These are phyloP conservation scores for Leishmania lainsoni DNA, from an alignment of 208 protist species.

Conservation along the genomic window DNA sequence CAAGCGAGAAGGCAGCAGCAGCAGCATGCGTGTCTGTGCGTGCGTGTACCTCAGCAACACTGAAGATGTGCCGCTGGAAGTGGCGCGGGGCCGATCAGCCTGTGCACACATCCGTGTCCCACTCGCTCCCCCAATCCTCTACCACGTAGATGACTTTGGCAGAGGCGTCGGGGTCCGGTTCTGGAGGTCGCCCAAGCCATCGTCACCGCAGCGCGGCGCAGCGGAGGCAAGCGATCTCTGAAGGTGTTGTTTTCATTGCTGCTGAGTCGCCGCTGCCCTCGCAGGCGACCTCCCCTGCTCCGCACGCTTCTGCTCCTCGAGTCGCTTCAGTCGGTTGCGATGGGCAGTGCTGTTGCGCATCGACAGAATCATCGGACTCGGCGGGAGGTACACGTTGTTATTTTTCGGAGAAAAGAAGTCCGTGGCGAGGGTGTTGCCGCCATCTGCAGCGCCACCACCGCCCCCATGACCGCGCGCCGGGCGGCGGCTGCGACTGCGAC, in stretches of 20 bases:
- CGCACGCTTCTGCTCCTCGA: slow-evolving; percentile 23
- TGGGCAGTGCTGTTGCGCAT: slow-evolving; percentile 75
- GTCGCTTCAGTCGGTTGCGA: slow-evolving; percentile 31
- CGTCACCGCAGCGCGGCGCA: background rate
- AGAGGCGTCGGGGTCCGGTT: background rate
- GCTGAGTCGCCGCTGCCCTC: background rate
- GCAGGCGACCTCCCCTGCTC: background rate
- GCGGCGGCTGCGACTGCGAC: background rate
- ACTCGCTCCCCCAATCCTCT: background rate
- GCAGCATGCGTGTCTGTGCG: too few species aligned
- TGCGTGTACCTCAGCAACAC: background rate
- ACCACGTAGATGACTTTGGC: slow-evolving; percentile 22
- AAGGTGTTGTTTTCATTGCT: background rate
- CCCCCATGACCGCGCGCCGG: background rate
- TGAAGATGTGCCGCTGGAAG: background rate
- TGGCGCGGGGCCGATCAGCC: background rate
- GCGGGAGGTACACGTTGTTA: slow-evolving; percentile 67
- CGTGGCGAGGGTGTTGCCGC: slow-evolving; percentile 25
- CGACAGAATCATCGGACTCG: slow-evolving; percentile 87
- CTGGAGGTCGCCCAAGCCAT: slow-evolving; percentile 10
- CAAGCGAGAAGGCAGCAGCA: background rate
- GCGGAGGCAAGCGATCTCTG: slow-evolving; percentile 1
- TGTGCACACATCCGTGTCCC: background rate
- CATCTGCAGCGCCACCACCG: background rate
- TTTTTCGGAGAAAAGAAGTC: slow-evolving; percentile 45